Base-by-base conservation (phyloP, 2,329 filamentous ascomycete genomes). In the Neospermospora avenae region DNA sequence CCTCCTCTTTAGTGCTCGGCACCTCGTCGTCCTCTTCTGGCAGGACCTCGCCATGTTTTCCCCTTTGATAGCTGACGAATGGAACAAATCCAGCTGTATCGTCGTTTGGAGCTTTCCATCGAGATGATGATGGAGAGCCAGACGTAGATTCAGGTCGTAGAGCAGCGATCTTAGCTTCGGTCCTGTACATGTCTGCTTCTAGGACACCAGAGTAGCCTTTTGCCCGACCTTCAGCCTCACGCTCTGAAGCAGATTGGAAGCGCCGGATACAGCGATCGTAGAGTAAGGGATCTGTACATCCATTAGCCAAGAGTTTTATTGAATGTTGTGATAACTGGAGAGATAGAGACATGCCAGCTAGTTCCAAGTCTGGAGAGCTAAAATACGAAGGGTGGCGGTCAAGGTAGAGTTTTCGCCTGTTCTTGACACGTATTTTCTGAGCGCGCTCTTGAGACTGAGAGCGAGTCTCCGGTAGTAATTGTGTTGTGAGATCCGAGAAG, bases 121-220 rank as follows among this genome's bases (percentile, higher is more conserved):
- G 34, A 20, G 57, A 52, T 4, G 58, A 34, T 8, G 25, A 55
- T n/a, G 57, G 37, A n/a, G 18, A 25, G 5, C 45, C 13, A 18
- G 37, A 25, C 16, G 56, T 31, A 28, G 60, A 46, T 10, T 58
- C 39, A 24, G 58, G 25, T n/a, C 25, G 63, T 18, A 73, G 51
- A 0, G 71, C 70, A 10, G 68, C 70, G 13, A 74, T 64, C 46
- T 72, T 72, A 1, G 72, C 72, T 62, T 74, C 72, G 2, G 69
- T 69, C 7, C 72, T 69, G 57, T 71, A 71, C 8, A 74, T 59
- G 63, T 73, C 72, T 55, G 72, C 72, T 68, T 74, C 72, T 18
- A 74, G 48, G 5, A 73, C 69, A 1, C 71, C 71, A 2, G 70
- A 71, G 61, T 73, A 74, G 28, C 72, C 72, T 60, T 73, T 73